Evolutionary conservation across 768 basidiomycete genomes (phyloP).

Genomic region (Tylopilus sp.): DNA sequence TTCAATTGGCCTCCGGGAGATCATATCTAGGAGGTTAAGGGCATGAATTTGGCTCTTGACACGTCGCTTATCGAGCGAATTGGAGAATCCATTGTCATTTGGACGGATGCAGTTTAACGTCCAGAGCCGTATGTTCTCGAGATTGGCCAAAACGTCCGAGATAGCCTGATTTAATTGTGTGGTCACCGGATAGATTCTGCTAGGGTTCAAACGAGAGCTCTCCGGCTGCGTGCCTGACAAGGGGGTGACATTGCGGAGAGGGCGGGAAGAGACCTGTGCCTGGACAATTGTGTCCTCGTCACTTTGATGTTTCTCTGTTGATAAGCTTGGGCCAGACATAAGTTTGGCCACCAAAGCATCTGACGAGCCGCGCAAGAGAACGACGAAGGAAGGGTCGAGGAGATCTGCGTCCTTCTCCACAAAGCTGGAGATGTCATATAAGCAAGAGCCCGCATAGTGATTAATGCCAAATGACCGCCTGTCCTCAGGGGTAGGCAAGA

Average conservation of each 20-base stretch:
- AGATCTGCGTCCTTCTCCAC: constrained; percentile 51
- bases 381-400: constrained; percentile 54
- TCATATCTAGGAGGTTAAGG: constrained; percentile 50
- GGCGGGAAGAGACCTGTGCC: constrained; percentile 58
- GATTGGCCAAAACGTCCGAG: constrained; percentile 41
- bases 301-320: constrained; percentile 54
- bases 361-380: constrained; percentile 46
- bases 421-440: constrained; percentile 49
- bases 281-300: constrained; percentile 58
- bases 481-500: constrained; percentile 31
- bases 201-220: constrained; percentile 43
- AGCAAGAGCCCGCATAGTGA: constrained; percentile 53
- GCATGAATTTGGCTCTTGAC: constrained; percentile 56
- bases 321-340: constrained; percentile 58
- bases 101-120: constrained; percentile 59
- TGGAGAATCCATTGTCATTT: constrained; percentile 60
- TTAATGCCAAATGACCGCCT: constrained; percentile 53
- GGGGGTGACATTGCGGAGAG: constrained; percentile 48
- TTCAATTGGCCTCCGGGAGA: constrained; percentile 47
- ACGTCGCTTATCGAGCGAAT: constrained; percentile 60
- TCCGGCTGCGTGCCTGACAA: constrained; percentile 31
- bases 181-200: constrained; percentile 54
- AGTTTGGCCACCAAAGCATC: constrained; percentile 58
- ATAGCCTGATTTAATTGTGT: constrained; percentile 55
- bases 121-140: constrained; percentile 51